phyloP scores from a whole-genome alignment of 345 rosid genomes.

The Nasturtium officinale region DNA sequence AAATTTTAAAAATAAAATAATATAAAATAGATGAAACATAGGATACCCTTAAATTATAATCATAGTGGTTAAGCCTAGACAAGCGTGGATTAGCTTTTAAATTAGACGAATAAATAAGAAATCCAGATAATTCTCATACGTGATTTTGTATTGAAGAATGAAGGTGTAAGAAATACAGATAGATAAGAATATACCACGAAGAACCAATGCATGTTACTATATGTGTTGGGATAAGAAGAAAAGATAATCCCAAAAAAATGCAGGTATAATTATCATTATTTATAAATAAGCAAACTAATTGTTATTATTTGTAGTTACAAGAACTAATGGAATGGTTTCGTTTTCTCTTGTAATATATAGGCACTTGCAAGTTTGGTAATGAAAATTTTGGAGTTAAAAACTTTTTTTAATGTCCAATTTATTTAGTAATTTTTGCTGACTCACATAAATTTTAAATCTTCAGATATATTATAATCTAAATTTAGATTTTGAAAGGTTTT shows the following conservation, averaged over 20 bases:
- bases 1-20: background rate
- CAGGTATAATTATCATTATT: background rate
- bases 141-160: conserved; percentile 24
- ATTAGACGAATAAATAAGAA: conserved; percentile 27
- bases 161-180: conserved; percentile 22
- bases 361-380: background rate
- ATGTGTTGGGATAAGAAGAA: background rate
- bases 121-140: conserved; percentile 21
- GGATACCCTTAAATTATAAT: conserved; percentile 28
- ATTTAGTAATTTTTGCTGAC: no score
- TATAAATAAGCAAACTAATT: no score
- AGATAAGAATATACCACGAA: conserved; percentile 24
- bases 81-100: conserved; percentile 30
- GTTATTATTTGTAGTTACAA: background rate
- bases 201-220: conserved; percentile 8
- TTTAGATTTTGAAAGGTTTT: background rate
- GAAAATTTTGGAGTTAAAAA: no score
- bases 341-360: background rate
- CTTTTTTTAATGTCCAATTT: no score
- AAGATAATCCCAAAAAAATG: background rate
- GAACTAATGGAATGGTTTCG: background rate
- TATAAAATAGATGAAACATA: conserved; percentile 22
- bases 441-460: background rate
- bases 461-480: background rate
- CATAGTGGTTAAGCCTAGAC: conserved; percentile 28